Evolutionary conservation across 805 yeast species (phyloP).

Genomic region (Wickerhamomyces silvicola): DNA sequence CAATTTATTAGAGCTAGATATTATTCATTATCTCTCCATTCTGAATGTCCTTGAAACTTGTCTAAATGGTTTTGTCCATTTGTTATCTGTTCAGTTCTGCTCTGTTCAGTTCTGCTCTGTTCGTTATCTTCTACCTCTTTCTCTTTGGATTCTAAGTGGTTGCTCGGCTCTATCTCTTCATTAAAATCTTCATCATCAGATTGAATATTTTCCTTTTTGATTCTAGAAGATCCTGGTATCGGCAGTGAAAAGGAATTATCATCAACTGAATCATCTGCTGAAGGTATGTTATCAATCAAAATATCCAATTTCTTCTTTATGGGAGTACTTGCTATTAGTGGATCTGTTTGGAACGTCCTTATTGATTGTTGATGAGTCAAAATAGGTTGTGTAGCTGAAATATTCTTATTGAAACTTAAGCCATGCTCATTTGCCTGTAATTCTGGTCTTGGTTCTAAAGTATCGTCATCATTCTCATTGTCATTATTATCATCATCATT

Average conservation of each 20-base stretch:
- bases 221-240: conserved; percentile 24
- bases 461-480: conserved; percentile 1
- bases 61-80: conserved; percentile 2
- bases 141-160: neutral
- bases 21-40: neutral
- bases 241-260: conserved; percentile 52
- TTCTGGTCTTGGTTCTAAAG: conserved; percentile 2
- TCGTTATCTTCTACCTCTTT: conserved; percentile 1
- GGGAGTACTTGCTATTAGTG: conserved; percentile 16
- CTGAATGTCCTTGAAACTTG: neutral
- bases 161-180: too few species aligned
- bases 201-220: conserved; percentile 8
- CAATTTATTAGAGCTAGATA: neutral
- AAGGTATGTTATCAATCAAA: too few species aligned
- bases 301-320: conserved; percentile 6
- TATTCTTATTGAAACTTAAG: conserved; percentile 8
- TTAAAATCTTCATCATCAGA: conserved; percentile 1
- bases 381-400: conserved; percentile 7
- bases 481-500: conserved; percentile 9
- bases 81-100: neutral
- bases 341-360: conserved; percentile 8
- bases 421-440: conserved; percentile 6
- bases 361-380: conserved; percentile 14
- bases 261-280: conserved; percentile 14
- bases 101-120: too few species aligned